Evolutionary conservation across 441 rosid species (phyloP), one percentile per base, ranked within the genome.

Genomic region (California macrophylla): DNA sequence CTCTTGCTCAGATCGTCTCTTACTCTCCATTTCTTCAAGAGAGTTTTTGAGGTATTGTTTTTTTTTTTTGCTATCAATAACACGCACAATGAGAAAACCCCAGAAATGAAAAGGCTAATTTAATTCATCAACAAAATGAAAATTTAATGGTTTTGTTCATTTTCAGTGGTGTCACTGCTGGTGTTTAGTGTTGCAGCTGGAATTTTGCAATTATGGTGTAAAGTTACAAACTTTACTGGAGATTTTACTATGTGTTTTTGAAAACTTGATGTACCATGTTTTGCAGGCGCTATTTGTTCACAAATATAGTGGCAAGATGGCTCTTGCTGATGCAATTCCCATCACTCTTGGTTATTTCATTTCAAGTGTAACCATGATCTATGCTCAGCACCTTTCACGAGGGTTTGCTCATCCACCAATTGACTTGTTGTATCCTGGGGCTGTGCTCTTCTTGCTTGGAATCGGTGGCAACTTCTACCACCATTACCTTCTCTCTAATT

Each of bases 11-110:
- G 71, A 66, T 83, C 88, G 18, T 85, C 85, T 42, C 72, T 89
- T 6, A 70, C 91, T 69, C 26, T 86, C 68, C 96, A 93, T 80
- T 93, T 89, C 89, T 74, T 90, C 82, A 89, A 93, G 67, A 79
- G 98, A 69, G 45, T 85, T 36, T 52, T 86, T 18, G 98, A 90
- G 97, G 96, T 89, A 79, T 7, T 38, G 1, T 8, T 9, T 38
- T 38, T 38, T 38, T 10, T 38, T 7, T 6, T 6, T 7, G 2
- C 9, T 34, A 2, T 38, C 45, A 7, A 38, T 6, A 32, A 1
- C 1, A 38, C 45, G 0, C 12, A 10, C 45, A 38, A 38, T 38
- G 45, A 38, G 45, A 38, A 42, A 15, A 42, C 12, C 52, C 52
- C 52, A 42, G 52, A 45, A 45, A 18, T 52, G 24, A 4, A 7